Evolutionary conservation across 192 early-diverging fungal species (phyloP).

Genomic region (Ramicandelaber brevisporus): DNA sequence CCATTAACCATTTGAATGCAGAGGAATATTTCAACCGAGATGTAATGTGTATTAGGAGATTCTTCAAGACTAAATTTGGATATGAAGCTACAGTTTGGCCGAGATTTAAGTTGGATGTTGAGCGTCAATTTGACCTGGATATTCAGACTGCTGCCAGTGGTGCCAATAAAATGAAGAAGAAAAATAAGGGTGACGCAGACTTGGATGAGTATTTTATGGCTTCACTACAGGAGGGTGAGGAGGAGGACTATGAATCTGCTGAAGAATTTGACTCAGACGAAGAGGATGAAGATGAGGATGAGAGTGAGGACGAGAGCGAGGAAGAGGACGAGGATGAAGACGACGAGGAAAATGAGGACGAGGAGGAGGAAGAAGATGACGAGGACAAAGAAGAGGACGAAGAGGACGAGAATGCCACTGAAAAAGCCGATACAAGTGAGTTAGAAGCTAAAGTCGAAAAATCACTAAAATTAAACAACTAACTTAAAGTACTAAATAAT

Average conservation of each 20-base stretch:
- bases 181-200: constrained; percentile 47
- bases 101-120: constrained; percentile 54
- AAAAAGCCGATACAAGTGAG: constrained; percentile 10
- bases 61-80: constrained; percentile 70
- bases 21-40: constrained; percentile 98
- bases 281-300: constrained; percentile 6
- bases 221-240: constrained; percentile 8
- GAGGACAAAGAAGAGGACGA: constrained; percentile 4
- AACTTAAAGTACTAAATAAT: too few relatives aligned
- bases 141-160: constrained; percentile 92
- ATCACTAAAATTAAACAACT: constrained; percentile 1
- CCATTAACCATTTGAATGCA: constrained; percentile 83
- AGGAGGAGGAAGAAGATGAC: constrained; percentile 7
- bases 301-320: constrained; percentile 1
- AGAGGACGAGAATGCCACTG: constrained; percentile 10
- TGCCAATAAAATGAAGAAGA: constrained; percentile 72
- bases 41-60: constrained; percentile 88
- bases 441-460: constrained; percentile 13
- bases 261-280: constrained; percentile 6
- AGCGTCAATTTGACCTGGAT: constrained; percentile 76
- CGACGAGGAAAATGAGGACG: constrained; percentile 1
- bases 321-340: constrained; percentile 1
- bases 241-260: constrained; percentile 8
- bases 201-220: background rate
- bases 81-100: constrained; percentile 86